These are phyloP conservation scores for Dactylonectria estremocensis DNA, from an alignment of 2,329 filamentous ascomycete species.

Conservation along the genomic window DNA sequence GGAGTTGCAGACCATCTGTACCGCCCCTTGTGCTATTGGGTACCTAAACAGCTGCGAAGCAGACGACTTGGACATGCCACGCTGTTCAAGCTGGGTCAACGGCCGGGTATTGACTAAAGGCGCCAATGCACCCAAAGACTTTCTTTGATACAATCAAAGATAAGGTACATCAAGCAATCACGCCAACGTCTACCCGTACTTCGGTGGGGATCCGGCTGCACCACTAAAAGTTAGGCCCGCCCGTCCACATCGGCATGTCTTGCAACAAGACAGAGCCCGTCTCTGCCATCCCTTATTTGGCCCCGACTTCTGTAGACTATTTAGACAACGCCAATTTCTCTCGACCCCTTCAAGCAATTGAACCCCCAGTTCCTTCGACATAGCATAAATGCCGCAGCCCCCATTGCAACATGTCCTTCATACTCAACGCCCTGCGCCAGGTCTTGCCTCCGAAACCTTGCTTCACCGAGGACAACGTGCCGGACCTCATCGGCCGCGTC, in stretches of 20 bases:
- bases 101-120: background rate
- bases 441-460: constrained; percentile 43
- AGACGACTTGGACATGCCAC: too few relatives aligned
- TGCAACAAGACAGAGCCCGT: too few relatives aligned
- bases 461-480: constrained; percentile 73
- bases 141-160: background rate
- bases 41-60: too few relatives aligned
- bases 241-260: too few relatives aligned
- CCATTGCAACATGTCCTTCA: constrained; percentile 12
- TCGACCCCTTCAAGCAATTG: background rate
- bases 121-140: background rate
- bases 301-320: too few relatives aligned
- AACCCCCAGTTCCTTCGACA: background rate
- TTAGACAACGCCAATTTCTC: too few relatives aligned
- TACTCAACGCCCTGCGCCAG: constrained; percentile 36
- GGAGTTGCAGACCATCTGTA: too few relatives aligned
- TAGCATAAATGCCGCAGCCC: background rate
- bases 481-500: constrained; percentile 65
- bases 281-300: too few relatives aligned
- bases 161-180: background rate
- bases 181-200: too few relatives aligned
- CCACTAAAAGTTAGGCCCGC: too few relatives aligned
- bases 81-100: background rate
- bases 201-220: too few relatives aligned
- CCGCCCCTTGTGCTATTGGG: too few relatives aligned